phyloP scores from a whole-genome alignment of 495 filamentous ascomycete species.

The Elaphomyces granulatus region DNA sequence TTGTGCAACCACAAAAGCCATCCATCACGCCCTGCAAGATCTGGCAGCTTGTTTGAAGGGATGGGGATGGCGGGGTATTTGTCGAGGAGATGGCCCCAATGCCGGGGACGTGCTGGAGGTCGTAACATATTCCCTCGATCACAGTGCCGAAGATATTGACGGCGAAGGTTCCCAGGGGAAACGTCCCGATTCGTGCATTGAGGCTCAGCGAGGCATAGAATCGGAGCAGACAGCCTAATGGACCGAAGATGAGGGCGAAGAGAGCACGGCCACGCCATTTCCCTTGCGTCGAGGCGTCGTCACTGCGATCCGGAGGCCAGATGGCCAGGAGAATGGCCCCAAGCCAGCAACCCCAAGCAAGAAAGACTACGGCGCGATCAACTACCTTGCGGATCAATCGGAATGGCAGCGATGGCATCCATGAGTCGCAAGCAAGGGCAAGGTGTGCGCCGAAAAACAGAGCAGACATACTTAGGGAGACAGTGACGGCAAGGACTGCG shows the following conservation, averaged over 20 bases:
- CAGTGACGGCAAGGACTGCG: conserved; percentile 51
- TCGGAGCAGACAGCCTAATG: conserved; percentile 59
- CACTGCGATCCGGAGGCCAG: conserved; percentile 51
- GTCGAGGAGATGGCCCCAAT: conserved; percentile 14
- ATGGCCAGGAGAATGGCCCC: conserved; percentile 62
- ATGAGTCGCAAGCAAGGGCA: conserved; percentile 44
- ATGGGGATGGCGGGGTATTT: background rate
- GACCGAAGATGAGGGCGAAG: conserved; percentile 76
- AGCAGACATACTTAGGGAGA: conserved; percentile 52
- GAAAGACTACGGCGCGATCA: conserved; percentile 44
- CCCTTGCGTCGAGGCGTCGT: conserved; percentile 28
- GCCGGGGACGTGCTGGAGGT: conserved; percentile 45
- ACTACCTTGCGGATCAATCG: conserved; percentile 40
- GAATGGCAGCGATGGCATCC: conserved; percentile 45
- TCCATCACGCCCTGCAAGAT: conserved; percentile 65
- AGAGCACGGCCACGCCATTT: conserved; percentile 61
- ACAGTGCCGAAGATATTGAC: conserved; percentile 70
- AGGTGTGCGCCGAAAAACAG: conserved; percentile 65
- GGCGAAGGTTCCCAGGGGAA: conserved; percentile 79
- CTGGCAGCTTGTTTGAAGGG: conserved; percentile 42
- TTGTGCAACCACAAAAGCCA: conserved; percentile 77
- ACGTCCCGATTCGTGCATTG: conserved; percentile 50
- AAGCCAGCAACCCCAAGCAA: conserved; percentile 64
- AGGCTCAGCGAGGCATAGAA: conserved; percentile 56
- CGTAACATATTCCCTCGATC: conserved; percentile 50